Evolutionary conservation across 176 grass and related monocot genomes (phyloP), one percentile per base, ranked within the genome.

Genomic region (Coix lacrymajobi): DNA sequence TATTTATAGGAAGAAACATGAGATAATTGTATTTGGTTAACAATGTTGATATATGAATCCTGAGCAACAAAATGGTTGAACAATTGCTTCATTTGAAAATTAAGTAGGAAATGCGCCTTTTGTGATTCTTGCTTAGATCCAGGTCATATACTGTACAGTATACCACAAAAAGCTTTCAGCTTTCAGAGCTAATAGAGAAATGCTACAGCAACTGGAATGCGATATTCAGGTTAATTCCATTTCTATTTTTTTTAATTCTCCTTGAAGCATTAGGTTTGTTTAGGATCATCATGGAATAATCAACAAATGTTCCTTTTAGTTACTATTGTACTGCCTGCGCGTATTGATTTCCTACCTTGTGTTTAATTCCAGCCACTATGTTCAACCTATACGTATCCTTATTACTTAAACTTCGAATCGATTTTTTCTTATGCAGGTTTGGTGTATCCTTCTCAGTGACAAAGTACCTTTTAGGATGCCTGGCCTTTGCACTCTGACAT

Each of bases 381-480:
- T 25, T 79, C 73, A 48, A 16, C 19, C 41, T 69, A 2, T 62
- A 4, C 44, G 3, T 61, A 25, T 69, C 63, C 10, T 26, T 78
- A 32, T 71, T 24, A 37, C 48, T 30, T 80, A 48, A 48, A 37
- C n/a, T 85, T 85, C 65, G 22, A 29, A 43, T 87, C 11, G 44
- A 62, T 80, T 71, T 39, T 66, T 81, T 19, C 65, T 87, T 66
- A 81, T 91, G 66, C 90, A 97, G 88, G 86, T 94, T 91, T 97
- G 90, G 92, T 97, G 87, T 65, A 75, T 94, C 30, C 92, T 94
- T 83, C 84, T 97, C 39, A 87, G 94, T 83, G 92, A 94, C 84
- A 85, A 77, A 77, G 92, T 97, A 29, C 92, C 95, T 81, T 94
- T 92, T 85, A 94, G 90, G 85, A 97, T 97, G 84, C 86, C 51